Evolutionary conservation across 768 basidiomycete genomes (phyloP), one percentile per base, ranked within the genome.

Genomic region (Macrolepiota albuminosa): DNA sequence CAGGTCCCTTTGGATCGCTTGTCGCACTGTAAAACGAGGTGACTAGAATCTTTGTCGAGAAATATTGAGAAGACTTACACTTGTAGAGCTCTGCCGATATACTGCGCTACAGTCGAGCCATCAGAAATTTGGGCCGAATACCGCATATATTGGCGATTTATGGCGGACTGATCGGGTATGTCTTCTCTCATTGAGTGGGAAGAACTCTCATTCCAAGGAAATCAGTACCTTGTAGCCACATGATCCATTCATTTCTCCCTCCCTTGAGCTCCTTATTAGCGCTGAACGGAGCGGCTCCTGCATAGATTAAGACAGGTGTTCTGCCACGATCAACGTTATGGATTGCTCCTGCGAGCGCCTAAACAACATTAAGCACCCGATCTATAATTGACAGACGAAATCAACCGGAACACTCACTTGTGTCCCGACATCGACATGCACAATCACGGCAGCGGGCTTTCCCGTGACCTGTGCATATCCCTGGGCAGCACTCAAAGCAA

Each of bases 141-240:
- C 10, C 87, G 77, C 88, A 89, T 90, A 68, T 90, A 91, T 65
- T 88, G 87, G 1, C 89, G 81, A 31, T 89, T 81, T 56, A 90
- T 89, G 4, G 81, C 76, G 1, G 86, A 65, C 64, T 91, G 89
- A 66, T 90, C 89, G n/a, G 83, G 84, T 6, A 85, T 76, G 69
- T 89, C 86, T 89, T 49, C 13, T 37, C 29, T 49, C 42, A 16
- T 52, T 16, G 58, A 24, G 21, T 10, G 29, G 51, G 11, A 18
- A 40, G 46, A 21, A 43, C n/a, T 34, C 8, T 43, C 36, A 37
- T 52, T 21, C 29, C 47, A 29, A 54, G 34, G 34, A 45, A 26
- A 42, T 36, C 24, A 21, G 39, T 62, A 84, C 87, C 87, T 76
- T 90, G 87, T 3, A 84, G 60, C 82, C 86, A 87, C 78, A 87